phyloP scores from a whole-genome alignment of 2,329 filamentous ascomycete genomes.

The Chaetomium globosum region DNA sequence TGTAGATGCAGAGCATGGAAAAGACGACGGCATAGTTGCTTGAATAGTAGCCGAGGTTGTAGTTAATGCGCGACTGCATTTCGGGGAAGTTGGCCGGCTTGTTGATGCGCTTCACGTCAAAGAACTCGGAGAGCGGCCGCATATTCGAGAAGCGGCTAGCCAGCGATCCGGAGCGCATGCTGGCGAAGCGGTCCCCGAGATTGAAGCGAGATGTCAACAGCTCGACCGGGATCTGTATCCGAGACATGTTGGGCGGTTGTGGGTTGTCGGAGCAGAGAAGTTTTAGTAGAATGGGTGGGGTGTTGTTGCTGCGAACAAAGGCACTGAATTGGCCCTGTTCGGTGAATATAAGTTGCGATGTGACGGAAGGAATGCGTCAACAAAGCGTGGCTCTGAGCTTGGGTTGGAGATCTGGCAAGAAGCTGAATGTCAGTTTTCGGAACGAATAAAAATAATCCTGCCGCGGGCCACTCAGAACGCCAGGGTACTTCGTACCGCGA shows the following conservation, averaged over 20 bases:
- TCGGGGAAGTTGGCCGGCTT: conserved; percentile 84
- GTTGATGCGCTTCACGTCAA: conserved; percentile 92
- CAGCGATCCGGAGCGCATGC: conserved; percentile 77
- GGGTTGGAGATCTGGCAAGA: conserved; percentile 37
- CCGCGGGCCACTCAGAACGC: conserved; percentile 22
- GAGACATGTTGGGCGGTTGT: conserved; percentile 61
- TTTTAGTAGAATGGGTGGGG: not conserved
- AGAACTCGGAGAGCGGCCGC: conserved; percentile 86
- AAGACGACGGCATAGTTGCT: conserved; percentile 98
- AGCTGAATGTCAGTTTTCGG: conserved; percentile 31
- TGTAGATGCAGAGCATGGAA: conserved; percentile 94
- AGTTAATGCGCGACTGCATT: conserved; percentile 49
- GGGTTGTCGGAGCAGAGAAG: not conserved
- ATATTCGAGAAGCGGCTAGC: conserved; percentile 87
- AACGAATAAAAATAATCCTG: conserved; percentile 33
- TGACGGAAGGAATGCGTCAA: not conserved
- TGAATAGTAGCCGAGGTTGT: conserved; percentile 95
- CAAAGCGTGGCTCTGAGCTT: conserved; percentile 18
- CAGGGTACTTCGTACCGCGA: conserved; percentile 15
- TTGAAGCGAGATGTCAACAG: conserved; percentile 89
- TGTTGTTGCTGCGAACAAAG: not conserved
- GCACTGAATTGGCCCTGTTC: conserved; percentile 12
- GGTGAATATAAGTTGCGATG: not conserved
- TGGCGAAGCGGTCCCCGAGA: conserved; percentile 79
- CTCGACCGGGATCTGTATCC: conserved; percentile 91